Evolutionary conservation across 1,284 basidiomycete species (phyloP).

Genomic region (Cronartium quercuum): DNA sequence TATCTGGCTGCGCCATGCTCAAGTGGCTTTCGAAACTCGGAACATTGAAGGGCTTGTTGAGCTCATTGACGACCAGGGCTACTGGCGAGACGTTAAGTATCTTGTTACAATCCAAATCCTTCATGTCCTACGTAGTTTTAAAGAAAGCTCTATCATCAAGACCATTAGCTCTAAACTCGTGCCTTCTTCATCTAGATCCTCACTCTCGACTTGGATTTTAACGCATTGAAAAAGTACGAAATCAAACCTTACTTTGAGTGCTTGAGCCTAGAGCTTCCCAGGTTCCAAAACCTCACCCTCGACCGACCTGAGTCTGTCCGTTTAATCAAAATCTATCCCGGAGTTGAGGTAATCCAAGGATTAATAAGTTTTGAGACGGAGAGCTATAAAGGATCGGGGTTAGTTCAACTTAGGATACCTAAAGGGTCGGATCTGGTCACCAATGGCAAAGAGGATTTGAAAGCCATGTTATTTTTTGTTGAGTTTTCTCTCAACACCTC

Average conservation of each 20-base stretch:
- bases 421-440: not conserved
- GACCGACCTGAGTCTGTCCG: conserved; percentile 3
- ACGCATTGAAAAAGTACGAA: conserved; percentile 9
- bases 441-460: not conserved
- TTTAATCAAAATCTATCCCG: not conserved
- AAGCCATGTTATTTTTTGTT: conserved; percentile 26
- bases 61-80: conserved; percentile 54
- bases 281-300: not conserved
- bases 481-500: not conserved
- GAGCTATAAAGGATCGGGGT: conserved; percentile 11
- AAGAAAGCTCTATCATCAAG: not conserved
- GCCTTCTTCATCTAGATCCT: conserved; percentile 8
- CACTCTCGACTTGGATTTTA: conserved; percentile 27
- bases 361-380: conserved; percentile 29
- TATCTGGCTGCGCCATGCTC: conserved; percentile 54
- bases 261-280: conserved; percentile 3
- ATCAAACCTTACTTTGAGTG: conserved; percentile 22
- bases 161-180: not conserved
- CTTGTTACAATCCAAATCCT: not conserved
- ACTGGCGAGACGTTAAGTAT: conserved; percentile 56
- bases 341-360: not conserved
- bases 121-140: not conserved
- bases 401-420: not conserved
- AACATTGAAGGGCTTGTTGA: conserved; percentile 51
- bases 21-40: conserved; percentile 48